Percentiles rank a stretch among this genome's conserved stretches.
These are phyloP conservation scores for Erysimum cheiri DNA, from an alignment of 441 rosid species.

Conservation along the genomic window DNA sequence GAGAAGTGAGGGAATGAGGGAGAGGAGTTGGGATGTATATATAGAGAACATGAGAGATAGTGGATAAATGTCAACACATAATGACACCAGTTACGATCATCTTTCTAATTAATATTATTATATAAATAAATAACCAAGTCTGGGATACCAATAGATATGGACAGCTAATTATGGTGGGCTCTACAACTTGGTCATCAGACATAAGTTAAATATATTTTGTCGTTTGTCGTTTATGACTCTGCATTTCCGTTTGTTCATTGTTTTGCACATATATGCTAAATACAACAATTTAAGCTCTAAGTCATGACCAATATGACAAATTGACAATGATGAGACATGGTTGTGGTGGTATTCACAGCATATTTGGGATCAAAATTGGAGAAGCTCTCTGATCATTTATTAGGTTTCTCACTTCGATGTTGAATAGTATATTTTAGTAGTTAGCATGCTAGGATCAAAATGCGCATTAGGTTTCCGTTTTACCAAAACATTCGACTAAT, in stretches of 20 bases:
- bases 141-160: slow-evolving; percentile 36
- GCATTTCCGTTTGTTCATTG: slow-evolving; percentile 21
- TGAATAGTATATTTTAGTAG: slow-evolving; percentile 10
- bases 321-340: slow-evolving; percentile 21
- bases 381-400: slow-evolving; percentile 2
- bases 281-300: background rate
- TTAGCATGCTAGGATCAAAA: no score
- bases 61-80: slow-evolving; percentile 36
- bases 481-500: slow-evolving; percentile 15
- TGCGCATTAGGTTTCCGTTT: background rate
- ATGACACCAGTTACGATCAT: slow-evolving; percentile 24
- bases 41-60: slow-evolving; percentile 38
- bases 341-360: slow-evolving; percentile 4
- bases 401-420: background rate
- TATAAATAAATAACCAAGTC: slow-evolving; percentile 32
- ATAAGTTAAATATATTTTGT: slow-evolving; percentile 15
- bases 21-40: slow-evolving; percentile 24
- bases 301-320: slow-evolving; percentile 4
- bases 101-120: slow-evolving; percentile 17
- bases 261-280: slow-evolving; percentile 15
- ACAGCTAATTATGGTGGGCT: slow-evolving; percentile 38
- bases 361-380: background rate
- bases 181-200: slow-evolving; percentile 41
- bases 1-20: slow-evolving; percentile 32
- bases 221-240: slow-evolving; percentile 37